Conservation (phyloP, 78 protist genomes). For the Goniomonas avonlea region DNA sequence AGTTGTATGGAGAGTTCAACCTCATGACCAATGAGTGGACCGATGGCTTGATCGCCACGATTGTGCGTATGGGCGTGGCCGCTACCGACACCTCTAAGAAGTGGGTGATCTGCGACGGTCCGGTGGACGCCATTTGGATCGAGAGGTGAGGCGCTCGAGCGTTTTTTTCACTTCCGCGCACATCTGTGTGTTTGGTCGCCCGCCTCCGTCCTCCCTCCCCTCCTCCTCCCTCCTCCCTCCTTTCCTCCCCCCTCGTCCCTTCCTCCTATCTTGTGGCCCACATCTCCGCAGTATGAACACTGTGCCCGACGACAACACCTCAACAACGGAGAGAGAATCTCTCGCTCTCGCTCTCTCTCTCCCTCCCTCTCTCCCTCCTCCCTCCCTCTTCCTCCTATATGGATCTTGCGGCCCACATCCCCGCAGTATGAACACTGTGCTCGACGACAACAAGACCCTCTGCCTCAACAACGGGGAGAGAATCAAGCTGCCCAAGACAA, state of each 20-base stretch:
- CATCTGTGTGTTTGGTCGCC: too few relatives aligned
- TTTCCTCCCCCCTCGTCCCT: too few relatives aligned
- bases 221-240: too few relatives aligned
- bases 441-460: slow-evolving; percentile 78
- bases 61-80: slow-evolving; percentile 39
- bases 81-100: slow-evolving; percentile 27
- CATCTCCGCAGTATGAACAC: slow-evolving; percentile 83
- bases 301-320: slow-evolving; percentile 79
- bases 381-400: too few relatives aligned
- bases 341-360: too few relatives aligned
- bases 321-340: slow-evolving; percentile 79
- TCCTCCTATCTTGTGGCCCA: too few relatives aligned
- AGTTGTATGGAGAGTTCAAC: slow-evolving; percentile 69
- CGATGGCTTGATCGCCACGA: slow-evolving; percentile 59
- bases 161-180: too few relatives aligned
- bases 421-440: slow-evolving; percentile 80
- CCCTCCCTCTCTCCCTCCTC: too few relatives aligned
- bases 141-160: too few relatives aligned
- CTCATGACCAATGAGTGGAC: slow-evolving; percentile 68
- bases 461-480: slow-evolving; percentile 78
- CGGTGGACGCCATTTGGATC: slow-evolving; percentile 87
- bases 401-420: too few relatives aligned
- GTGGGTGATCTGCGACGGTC: slow-evolving; percentile 71
- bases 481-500: slow-evolving; percentile 59
- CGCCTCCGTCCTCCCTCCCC: too few relatives aligned